Evolutionary conservation across 176 grass and related monocot genomes (phyloP).

Genomic region (Hsuehochloa calcarea): DNA sequence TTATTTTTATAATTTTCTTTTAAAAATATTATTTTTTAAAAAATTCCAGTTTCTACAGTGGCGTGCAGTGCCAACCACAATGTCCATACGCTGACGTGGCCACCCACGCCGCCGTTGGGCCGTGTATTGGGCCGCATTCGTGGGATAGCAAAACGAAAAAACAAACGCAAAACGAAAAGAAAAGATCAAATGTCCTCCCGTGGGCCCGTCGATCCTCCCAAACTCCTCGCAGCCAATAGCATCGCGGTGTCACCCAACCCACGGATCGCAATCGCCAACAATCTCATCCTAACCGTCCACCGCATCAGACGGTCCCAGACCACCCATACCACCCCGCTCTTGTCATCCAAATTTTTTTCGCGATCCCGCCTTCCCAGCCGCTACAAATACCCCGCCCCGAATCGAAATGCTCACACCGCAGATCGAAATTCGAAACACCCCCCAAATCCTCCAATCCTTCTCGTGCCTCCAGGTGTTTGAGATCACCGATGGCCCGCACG

Average conservation of each 20-base stretch:
- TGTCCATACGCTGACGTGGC: background rate
- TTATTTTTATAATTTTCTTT: no score
- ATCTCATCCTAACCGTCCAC: background rate
- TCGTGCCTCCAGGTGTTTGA: background rate
- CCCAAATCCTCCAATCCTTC: background rate
- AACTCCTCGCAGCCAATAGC: background rate
- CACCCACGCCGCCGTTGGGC: background rate
- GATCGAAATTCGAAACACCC: background rate
- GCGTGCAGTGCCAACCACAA: no score
- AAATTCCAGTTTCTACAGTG: no score
- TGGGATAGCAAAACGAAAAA: background rate
- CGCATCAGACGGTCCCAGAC: conserved; percentile 37
- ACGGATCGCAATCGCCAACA: background rate
- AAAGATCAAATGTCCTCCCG: background rate
- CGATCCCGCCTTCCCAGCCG: conserved; percentile 24
- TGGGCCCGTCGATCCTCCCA: background rate
- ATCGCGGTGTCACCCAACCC: background rate
- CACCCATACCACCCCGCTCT: background rate
- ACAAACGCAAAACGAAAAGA: no score
- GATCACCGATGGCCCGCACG: conserved; percentile 54
- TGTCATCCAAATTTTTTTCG: background rate
- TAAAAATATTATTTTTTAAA: no score
- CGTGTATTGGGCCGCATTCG: no score
- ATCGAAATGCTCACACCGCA: background rate
- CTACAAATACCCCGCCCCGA: conserved; percentile 31